Conservation (phyloP, 2,329 filamentous ascomycete genomes). For the Sarocladiaceae sp. region DNA sequence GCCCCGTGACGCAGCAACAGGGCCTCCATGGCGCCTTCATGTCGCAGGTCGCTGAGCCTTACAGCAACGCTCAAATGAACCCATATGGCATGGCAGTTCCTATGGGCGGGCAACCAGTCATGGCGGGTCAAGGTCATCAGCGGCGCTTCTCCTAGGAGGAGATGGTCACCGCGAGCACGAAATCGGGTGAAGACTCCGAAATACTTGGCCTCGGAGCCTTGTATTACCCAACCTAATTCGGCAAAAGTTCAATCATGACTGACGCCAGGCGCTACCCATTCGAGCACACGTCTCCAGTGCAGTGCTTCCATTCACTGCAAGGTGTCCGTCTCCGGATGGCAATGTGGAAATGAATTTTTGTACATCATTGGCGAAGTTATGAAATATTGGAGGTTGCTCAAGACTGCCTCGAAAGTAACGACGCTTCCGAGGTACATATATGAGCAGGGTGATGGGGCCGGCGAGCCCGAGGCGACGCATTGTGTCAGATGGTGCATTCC, state of each 20-base stretch:
- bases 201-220: not conserved
- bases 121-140: conserved; percentile 50
- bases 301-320: too few relatives aligned
- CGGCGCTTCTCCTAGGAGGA: conserved; percentile 51
- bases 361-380: conserved; percentile 7
- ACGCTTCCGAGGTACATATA: too few relatives aligned
- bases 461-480: not conserved
- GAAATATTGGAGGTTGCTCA: not conserved
- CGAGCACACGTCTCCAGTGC: too few relatives aligned
- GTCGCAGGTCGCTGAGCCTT: conserved; percentile 52
- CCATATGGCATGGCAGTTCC: conserved; percentile 52
- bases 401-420: not conserved
- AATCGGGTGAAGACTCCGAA: not conserved
- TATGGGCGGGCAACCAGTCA: conserved; percentile 49
- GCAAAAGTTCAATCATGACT: not conserved
- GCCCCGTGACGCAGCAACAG: conserved; percentile 85
- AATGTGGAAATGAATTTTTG: conserved; percentile 6
- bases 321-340: too few relatives aligned
- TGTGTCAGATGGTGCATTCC: not conserved
- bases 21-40: conserved; percentile 54
- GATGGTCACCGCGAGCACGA: not conserved
- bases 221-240: not conserved
- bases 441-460: not conserved
- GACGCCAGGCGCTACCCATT: not conserved
- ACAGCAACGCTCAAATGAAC: conserved; percentile 52